phyloP scores from a whole-genome alignment of 2,329 filamentous ascomycete species.

The Beauveria medogensis region DNA sequence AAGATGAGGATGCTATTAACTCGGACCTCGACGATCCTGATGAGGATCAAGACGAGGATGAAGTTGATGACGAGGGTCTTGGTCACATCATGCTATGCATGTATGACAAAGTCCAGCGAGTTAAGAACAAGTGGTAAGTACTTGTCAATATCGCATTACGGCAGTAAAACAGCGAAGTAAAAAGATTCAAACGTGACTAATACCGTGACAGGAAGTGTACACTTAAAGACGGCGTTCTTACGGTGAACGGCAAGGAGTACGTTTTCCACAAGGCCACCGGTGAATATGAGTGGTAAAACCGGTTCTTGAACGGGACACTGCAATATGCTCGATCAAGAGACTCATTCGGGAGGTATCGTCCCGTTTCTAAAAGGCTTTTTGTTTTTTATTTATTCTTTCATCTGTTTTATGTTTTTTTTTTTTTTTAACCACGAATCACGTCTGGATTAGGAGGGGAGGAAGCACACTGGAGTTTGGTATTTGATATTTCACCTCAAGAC shows the following conservation, averaged over 20 bases:
- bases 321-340: not conserved
- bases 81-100: constrained; percentile 96
- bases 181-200: not conserved
- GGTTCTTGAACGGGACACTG: not conserved
- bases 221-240: constrained; percentile 91
- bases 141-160: not conserved
- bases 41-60: constrained; percentile 73
- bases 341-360: not conserved
- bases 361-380: not conserved
- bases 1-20: constrained; percentile 94
- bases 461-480: constrained; percentile 2
- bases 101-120: constrained; percentile 97
- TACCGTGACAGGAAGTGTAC: constrained; percentile 72
- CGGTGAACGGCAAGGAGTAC: constrained; percentile 89
- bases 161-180: too few relatives aligned
- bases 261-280: constrained; percentile 97
- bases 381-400: not conserved
- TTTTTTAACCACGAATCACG: constrained; percentile 2
- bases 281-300: constrained; percentile 89
- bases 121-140: constrained; percentile 91
- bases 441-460: not conserved
- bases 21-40: constrained; percentile 95
- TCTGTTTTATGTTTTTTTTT: not conserved
- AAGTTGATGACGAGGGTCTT: constrained; percentile 76
- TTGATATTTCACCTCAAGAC: not conserved